phyloP scores from a whole-genome alignment of 1,284 basidiomycete species.

The Farysia itapuensis region DNA sequence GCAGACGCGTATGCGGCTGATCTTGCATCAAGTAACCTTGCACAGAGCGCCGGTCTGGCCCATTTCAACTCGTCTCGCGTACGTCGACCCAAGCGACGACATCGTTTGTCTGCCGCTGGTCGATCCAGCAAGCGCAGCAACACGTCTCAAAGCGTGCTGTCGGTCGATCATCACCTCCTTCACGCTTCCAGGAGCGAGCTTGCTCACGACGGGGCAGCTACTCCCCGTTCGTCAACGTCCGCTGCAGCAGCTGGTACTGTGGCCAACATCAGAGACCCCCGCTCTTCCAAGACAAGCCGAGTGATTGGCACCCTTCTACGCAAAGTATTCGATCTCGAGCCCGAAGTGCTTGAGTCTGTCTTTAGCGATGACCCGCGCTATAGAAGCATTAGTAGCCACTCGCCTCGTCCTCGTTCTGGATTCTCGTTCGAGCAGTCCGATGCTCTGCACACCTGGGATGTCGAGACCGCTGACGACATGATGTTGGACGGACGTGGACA shows the following conservation, averaged over 20 bases:
- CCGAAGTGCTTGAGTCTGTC: slow-evolving; percentile 38
- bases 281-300: slow-evolving; percentile 21
- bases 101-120: slow-evolving; percentile 22
- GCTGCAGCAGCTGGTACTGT: slow-evolving; percentile 5
- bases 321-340: slow-evolving; percentile 33
- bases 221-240: slow-evolving; percentile 7
- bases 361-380: slow-evolving; percentile 14
- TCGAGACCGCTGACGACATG: slow-evolving; percentile 6
- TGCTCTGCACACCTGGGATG: slow-evolving; percentile 5
- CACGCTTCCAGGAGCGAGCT: slow-evolving; percentile 1
- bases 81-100: slow-evolving; percentile 28
- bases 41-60: slow-evolving; percentile 26
- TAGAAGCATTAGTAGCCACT: slow-evolving; percentile 1
- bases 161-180: slow-evolving; percentile 21
- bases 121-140: slow-evolving; percentile 39
- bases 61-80: slow-evolving; percentile 4
- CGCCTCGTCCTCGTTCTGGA: slow-evolving; percentile 1
- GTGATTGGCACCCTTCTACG: slow-evolving; percentile 32
- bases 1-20: slow-evolving; percentile 11
- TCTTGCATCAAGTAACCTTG: slow-evolving; percentile 26
- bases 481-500: slow-evolving; percentile 17
- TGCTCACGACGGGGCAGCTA: slow-evolving; percentile 7
- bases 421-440: slow-evolving; percentile 22
- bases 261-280: not conserved
- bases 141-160: slow-evolving; percentile 24